Conservation (phyloP, 345 rosid genomes). For the Arabidopsis arenosa region DNA sequence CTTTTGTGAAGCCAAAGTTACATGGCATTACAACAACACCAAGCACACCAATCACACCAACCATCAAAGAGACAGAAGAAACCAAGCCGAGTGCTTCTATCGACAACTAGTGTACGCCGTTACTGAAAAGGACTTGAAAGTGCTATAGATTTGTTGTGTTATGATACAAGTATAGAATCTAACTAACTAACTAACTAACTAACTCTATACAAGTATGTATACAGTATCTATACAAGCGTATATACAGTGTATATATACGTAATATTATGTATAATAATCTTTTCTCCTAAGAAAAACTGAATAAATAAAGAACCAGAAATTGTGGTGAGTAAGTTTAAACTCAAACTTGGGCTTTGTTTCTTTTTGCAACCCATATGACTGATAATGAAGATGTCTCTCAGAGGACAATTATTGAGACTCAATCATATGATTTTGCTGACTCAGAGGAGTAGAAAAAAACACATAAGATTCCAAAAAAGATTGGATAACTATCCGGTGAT, state of each 20-base stretch:
- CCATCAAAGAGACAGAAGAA: conserved; percentile 76
- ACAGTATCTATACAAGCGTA: too few relatives aligned
- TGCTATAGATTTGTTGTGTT: conserved; percentile 24
- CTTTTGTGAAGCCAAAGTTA: too few relatives aligned
- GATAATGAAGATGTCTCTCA: conserved; percentile 13
- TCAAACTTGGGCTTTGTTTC: conserved; percentile 25
- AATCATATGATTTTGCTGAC: conserved; percentile 23
- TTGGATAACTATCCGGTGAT: conserved; percentile 24
- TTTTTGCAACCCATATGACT: conserved; percentile 7
- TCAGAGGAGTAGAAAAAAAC: conserved; percentile 7
- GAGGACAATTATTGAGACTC: conserved; percentile 3
- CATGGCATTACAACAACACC: not conserved
- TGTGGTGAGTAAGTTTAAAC: conserved; percentile 20
- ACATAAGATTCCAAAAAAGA: conserved; percentile 27
- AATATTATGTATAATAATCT: conserved; percentile 22
- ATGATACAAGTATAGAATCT: too few relatives aligned
- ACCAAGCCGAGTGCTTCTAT: conserved; percentile 70
- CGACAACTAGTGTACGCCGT: conserved; percentile 84
- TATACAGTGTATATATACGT: too few relatives aligned
- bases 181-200: too few relatives aligned
- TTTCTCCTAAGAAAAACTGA: conserved; percentile 7
- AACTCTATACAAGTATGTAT: too few relatives aligned
- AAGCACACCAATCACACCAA: conserved; percentile 52
- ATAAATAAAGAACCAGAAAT: conserved; percentile 2
- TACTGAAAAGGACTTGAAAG: conserved; percentile 46